Conservation (phyloP, 768 basidiomycete species). For the Agrocybe praecox region DNA sequence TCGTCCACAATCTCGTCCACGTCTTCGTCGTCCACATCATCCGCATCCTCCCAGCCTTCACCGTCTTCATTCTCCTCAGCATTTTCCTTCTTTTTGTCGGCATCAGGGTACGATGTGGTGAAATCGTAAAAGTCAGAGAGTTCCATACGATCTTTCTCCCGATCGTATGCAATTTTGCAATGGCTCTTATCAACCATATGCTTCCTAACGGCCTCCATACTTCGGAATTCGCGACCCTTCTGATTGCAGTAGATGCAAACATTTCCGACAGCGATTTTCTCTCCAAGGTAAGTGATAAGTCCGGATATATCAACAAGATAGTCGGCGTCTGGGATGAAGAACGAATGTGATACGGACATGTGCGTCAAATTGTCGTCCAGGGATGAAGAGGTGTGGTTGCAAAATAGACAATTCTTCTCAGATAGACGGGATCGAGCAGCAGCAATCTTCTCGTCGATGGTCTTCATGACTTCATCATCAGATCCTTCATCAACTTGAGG, state of each 20-base stretch:
- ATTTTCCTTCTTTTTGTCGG: slow-evolving; percentile 31
- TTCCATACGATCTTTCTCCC: slow-evolving; percentile 79
- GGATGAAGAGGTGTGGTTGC: slow-evolving; percentile 50
- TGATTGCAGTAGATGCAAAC: slow-evolving; percentile 91
- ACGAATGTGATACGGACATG: slow-evolving; percentile 88
- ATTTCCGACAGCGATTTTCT: slow-evolving; percentile 93
- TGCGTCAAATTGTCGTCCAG: slow-evolving; percentile 76
- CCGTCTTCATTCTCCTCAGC: slow-evolving; percentile 47
- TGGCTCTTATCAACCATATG: slow-evolving; percentile 98
- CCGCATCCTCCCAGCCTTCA: slow-evolving; percentile 46
- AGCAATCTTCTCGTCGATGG: slow-evolving; percentile 77
- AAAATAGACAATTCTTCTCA: slow-evolving; percentile 84
- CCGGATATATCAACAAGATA: slow-evolving; percentile 86
- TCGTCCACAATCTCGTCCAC: slow-evolving; percentile 42
- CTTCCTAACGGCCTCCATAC: slow-evolving; percentile 84
- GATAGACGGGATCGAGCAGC: slow-evolving; percentile 67
- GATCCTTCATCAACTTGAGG: slow-evolving; percentile 19
- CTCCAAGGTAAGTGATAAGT: slow-evolving; percentile 82
- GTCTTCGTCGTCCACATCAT: slow-evolving; percentile 44
- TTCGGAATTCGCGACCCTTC: slow-evolving; percentile 78
- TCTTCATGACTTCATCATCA: slow-evolving; percentile 49
- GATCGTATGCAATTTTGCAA: slow-evolving; percentile 93
- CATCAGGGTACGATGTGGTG: slow-evolving; percentile 70
- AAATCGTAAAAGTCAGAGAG: slow-evolving; percentile 96
- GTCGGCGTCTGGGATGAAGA: slow-evolving; percentile 94